Evolutionary conservation across 2,329 filamentous ascomycete genomes (phyloP).

Genomic region (Metarhizium guizhouense): DNA sequence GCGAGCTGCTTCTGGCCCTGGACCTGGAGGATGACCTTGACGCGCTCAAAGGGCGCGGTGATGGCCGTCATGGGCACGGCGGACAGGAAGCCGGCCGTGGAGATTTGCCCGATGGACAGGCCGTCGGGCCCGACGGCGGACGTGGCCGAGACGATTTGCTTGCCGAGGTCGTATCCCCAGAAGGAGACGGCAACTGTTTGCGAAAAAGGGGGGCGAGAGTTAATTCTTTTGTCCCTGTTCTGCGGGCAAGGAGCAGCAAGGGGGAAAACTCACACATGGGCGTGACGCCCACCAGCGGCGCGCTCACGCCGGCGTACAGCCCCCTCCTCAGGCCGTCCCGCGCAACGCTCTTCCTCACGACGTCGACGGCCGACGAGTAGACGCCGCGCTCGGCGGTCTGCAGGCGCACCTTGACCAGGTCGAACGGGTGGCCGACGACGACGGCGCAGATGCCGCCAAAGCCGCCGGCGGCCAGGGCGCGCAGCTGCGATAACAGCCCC

Average conservation of each 20-base stretch:
- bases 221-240: not conserved
- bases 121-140: conserved; percentile 58
- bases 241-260: too few relatives aligned
- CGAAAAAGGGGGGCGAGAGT: not conserved
- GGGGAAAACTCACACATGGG: conserved; percentile 78
- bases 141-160: conserved; percentile 67
- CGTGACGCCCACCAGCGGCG: conserved; percentile 89
- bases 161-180: conserved; percentile 93
- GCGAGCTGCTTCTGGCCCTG: conserved; percentile 86
- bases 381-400: conserved; percentile 94
- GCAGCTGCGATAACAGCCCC: conserved; percentile 45
- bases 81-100: conserved; percentile 91
- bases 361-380: conserved; percentile 84
- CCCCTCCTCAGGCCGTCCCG: conserved; percentile 74
- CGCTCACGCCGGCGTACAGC: conserved; percentile 93
- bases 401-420: conserved; percentile 93
- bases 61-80: conserved; percentile 96
- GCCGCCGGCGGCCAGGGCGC: conserved; percentile 80
- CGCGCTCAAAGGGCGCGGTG: conserved; percentile 97
- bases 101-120: conserved; percentile 80
- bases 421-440: conserved; percentile 90
- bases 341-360: conserved; percentile 80
- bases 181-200: conserved; percentile 57
- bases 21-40: conserved; percentile 97
- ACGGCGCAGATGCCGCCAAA: conserved; percentile 93